phyloP scores from a whole-genome alignment of 352 stramenopile genomes.

The Phytophthora constricta region DNA sequence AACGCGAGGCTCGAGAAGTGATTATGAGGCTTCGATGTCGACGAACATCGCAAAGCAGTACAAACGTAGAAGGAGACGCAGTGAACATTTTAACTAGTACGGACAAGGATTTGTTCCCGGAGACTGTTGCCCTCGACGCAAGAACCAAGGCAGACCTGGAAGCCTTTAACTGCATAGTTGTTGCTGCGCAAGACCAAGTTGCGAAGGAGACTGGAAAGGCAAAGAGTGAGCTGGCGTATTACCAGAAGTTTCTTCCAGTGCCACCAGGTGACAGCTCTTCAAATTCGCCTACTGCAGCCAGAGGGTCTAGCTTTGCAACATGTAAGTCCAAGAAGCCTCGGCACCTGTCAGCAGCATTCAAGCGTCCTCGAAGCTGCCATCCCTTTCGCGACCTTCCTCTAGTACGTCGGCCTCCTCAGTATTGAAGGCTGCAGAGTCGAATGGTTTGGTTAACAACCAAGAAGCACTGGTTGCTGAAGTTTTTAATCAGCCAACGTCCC shows the following conservation, averaged over 20 bases:
- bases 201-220: slow-evolving; percentile 39
- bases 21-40: slow-evolving; percentile 47
- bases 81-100: background rate
- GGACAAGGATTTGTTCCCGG: slow-evolving; percentile 31
- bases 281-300: background rate
- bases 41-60: slow-evolving; percentile 13
- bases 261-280: slow-evolving; percentile 10
- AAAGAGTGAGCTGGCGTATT: slow-evolving; percentile 65
- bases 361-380: slow-evolving; percentile 26
- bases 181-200: slow-evolving; percentile 46
- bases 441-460: slow-evolving; percentile 18
- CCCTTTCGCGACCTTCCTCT: slow-evolving; percentile 20
- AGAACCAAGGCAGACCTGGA: slow-evolving; percentile 54
- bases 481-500: background rate
- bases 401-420: background rate
- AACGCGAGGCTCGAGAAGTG: slow-evolving; percentile 43
- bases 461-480: background rate
- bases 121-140: slow-evolving; percentile 38
- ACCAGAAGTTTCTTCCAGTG: slow-evolving; percentile 56
- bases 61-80: background rate
- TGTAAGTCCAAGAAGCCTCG: slow-evolving; percentile 12
- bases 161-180: slow-evolving; percentile 61
- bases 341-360: slow-evolving; percentile 16
- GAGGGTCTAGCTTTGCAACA: background rate
- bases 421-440: background rate